These are phyloP conservation scores for Wickerhamomyces silvicola DNA, from an alignment of 805 yeast genomes.

Conservation along the genomic window DNA sequence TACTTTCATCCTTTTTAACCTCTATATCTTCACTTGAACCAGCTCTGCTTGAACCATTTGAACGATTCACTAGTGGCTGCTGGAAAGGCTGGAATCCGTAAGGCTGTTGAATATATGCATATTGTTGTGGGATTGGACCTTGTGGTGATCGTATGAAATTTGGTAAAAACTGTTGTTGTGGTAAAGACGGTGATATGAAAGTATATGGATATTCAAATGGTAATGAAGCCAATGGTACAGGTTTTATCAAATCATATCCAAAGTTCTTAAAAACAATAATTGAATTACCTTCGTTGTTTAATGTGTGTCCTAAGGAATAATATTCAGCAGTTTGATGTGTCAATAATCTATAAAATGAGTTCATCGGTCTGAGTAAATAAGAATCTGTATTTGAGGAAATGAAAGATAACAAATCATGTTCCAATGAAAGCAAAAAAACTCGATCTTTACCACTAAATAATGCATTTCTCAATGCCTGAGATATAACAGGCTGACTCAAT, in stretches of 20 bases:
- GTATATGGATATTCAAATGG: conserved; percentile 11
- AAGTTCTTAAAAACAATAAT: conserved; percentile 35
- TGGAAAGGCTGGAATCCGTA: background rate
- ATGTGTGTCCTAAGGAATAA: conserved; percentile 52
- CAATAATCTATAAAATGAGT: conserved; percentile 61
- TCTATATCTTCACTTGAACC: background rate
- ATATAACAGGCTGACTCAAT: conserved; percentile 3
- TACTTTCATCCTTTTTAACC: too few relatives aligned
- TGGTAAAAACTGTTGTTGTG: conserved; percentile 2
- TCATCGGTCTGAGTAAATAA: conserved; percentile 40
- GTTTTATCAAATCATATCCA: conserved; percentile 14
- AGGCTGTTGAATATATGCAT: background rate
- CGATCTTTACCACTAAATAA: conserved; percentile 41
- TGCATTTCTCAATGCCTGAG: conserved; percentile 31
- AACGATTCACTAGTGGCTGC: too few relatives aligned
- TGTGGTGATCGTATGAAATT: too few relatives aligned
- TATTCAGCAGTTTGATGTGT: conserved; percentile 68
- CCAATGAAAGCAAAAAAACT: conserved; percentile 42
- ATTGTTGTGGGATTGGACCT: conserved; percentile 1
- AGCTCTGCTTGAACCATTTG: background rate
- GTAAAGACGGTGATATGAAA: conserved; percentile 19
- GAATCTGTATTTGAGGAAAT: conserved; percentile 33
- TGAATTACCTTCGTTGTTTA: conserved; percentile 43
- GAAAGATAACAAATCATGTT: conserved; percentile 40
- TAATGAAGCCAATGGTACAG: conserved; percentile 12